Evolutionary conservation across 129 eudicot species (phyloP).

Genomic region (Scalesia atractyloides): DNA sequence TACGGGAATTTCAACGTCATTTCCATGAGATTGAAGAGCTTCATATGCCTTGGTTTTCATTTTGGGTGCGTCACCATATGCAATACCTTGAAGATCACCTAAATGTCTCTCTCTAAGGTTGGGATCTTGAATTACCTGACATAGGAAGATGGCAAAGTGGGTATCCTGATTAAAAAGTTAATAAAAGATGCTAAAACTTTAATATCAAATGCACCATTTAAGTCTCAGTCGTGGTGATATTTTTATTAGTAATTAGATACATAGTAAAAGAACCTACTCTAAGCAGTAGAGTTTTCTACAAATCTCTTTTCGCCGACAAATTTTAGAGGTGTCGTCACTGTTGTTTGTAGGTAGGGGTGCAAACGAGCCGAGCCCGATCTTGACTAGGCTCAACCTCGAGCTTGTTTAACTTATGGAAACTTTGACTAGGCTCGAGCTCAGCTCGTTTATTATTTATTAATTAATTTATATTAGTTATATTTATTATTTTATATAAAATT

Average conservation of each 20-base stretch:
- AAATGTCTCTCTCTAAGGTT: conserved; percentile 80
- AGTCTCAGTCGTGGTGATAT: not conserved
- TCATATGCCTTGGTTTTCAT: conserved; percentile 57
- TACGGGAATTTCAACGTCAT: conserved; percentile 82
- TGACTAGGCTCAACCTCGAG: too few species aligned
- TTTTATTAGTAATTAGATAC: not conserved
- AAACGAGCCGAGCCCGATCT: too few species aligned
- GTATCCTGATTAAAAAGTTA: not conserved
- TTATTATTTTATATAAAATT: too few species aligned
- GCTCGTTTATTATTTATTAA: too few species aligned
- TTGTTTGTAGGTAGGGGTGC: too few species aligned
- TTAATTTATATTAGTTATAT: too few species aligned
- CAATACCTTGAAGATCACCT: conserved; percentile 92
- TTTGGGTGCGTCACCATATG: conserved; percentile 50
- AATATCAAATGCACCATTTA: conserved; percentile 7
- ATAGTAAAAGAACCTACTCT: not conserved
- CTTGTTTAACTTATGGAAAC: too few species aligned
- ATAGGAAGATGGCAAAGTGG: conserved; percentile 12
- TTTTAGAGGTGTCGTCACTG: not conserved
- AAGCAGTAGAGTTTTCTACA: not conserved
- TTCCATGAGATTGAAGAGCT: conserved; percentile 54
- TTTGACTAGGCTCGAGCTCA: too few species aligned
- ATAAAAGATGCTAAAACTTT: conserved; percentile 11
- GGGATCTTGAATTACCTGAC: conserved; percentile 71
- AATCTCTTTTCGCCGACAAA: conserved; percentile 1